phyloP scores from a whole-genome alignment of 2,329 filamentous ascomycete species.

The Calonectria pauciramosa region DNA sequence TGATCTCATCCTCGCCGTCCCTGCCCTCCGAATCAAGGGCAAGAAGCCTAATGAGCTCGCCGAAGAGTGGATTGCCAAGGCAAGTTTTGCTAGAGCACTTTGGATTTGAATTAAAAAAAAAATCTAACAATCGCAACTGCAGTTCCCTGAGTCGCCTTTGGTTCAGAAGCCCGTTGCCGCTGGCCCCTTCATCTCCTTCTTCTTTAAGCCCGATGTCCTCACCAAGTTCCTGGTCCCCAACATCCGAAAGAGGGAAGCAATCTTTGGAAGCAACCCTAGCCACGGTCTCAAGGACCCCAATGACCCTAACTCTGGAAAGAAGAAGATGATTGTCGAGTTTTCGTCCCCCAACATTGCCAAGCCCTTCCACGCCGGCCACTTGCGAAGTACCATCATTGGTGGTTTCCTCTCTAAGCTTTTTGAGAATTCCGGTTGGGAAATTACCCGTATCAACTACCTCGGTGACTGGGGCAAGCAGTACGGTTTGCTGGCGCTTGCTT shows the following conservation, averaged over 20 bases:
- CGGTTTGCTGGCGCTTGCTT: slow-evolving; percentile 71
- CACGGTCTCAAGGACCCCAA: slow-evolving; percentile 73
- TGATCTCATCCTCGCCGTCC: slow-evolving; percentile 82
- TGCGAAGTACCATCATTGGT: slow-evolving; percentile 84
- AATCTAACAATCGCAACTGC: slow-evolving; percentile 17
- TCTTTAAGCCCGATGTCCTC: slow-evolving; percentile 79
- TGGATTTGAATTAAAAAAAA: slow-evolving; percentile 2
- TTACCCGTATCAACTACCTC: slow-evolving; percentile 75
- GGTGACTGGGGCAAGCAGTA: slow-evolving; percentile 50
- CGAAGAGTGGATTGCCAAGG: slow-evolving; percentile 73
- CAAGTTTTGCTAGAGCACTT: slow-evolving; percentile 44
- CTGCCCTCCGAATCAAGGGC: slow-evolving; percentile 83
- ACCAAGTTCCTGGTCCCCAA: slow-evolving; percentile 76
- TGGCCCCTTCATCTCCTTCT: slow-evolving; percentile 83
- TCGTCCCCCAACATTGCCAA: slow-evolving; percentile 90
- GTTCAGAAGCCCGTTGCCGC: slow-evolving; percentile 77
- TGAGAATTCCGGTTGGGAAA: slow-evolving; percentile 79
- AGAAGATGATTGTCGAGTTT: slow-evolving; percentile 83
- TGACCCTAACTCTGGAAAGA: slow-evolving; percentile 71
- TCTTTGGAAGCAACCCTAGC: slow-evolving; percentile 67
- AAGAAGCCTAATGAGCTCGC: slow-evolving; percentile 75
- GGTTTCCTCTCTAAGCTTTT: slow-evolving; percentile 83
- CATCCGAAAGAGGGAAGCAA: slow-evolving; percentile 72
- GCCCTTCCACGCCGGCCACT: slow-evolving; percentile 84
- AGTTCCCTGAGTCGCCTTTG: slow-evolving; percentile 82